Percentiles rank a stretch among this genome's conserved stretches.
These are phyloP conservation scores for Calonectria pauciramosa DNA, from an alignment of 2,329 filamentous ascomycete genomes.

Conservation along the genomic window DNA sequence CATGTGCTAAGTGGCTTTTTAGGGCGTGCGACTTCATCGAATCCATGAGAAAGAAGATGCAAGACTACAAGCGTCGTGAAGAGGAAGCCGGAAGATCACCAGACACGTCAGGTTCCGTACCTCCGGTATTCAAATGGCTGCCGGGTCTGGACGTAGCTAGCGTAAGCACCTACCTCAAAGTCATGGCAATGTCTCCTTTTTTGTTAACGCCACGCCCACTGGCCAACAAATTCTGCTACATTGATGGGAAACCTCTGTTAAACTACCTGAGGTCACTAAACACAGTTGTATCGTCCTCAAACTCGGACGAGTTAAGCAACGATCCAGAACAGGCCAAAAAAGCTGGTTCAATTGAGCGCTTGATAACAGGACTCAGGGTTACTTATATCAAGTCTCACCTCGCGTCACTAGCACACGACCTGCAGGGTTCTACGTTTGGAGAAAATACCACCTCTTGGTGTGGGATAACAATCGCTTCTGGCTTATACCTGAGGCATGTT, in stretches of 20 bases:
- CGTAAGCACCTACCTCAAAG: not conserved
- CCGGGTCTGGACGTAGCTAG: not conserved
- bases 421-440: no score
- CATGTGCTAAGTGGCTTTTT: not conserved
- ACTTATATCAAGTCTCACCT: not conserved
- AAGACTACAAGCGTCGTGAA: not conserved
- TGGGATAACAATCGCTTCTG: not conserved
- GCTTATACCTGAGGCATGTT: not conserved
- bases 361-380: not conserved
- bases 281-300: not conserved
- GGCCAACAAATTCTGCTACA: not conserved
- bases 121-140: not conserved
- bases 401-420: not conserved
- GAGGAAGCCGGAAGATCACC: not conserved
- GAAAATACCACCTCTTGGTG: not conserved
- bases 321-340: not conserved
- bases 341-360: not conserved
- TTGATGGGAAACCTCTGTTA: not conserved
- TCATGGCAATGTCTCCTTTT: slow-evolving; percentile 1
- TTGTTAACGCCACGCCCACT: not conserved
- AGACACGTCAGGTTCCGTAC: not conserved
- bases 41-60: not conserved
- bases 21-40: slow-evolving; percentile 2
- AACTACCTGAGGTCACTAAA: not conserved
- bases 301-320: not conserved